Conservation (phyloP, 2,329 filamentous ascomycete species). For the Colletotrichum karsti region DNA sequence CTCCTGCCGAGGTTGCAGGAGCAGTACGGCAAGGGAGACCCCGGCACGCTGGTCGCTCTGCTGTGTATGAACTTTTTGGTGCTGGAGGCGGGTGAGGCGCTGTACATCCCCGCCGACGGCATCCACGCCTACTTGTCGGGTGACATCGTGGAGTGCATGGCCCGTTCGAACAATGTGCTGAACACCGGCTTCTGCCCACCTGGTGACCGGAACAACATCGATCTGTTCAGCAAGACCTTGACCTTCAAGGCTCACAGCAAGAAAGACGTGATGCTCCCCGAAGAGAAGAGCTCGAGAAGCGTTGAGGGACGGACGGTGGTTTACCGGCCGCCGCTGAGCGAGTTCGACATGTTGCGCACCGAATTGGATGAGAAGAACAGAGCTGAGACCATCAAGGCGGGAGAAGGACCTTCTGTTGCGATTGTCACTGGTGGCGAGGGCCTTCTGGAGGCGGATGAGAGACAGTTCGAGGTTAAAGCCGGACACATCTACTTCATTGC, state of each 20-base stretch:
- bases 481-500: conserved; percentile 75
- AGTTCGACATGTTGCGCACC: conserved; percentile 75
- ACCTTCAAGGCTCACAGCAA: conserved; percentile 70
- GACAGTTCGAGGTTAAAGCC: conserved; percentile 62
- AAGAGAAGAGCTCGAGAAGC: conserved; percentile 46
- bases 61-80: conserved; percentile 79
- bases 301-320: conserved; percentile 67
- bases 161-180: conserved; percentile 77
- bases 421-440: conserved; percentile 69
- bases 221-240: conserved; percentile 69
- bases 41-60: conserved; percentile 74
- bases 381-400: conserved; percentile 61
- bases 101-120: conserved; percentile 77
- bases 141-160: conserved; percentile 84
- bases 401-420: conserved; percentile 70
- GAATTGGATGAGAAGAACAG: conserved; percentile 66
- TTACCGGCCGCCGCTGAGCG: conserved; percentile 73
- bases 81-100: conserved; percentile 70
- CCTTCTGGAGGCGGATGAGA: conserved; percentile 60
- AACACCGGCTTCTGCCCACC: conserved; percentile 79
- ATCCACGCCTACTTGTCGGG: conserved; percentile 79
- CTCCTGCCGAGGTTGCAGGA: conserved; percentile 70
- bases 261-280: conserved; percentile 63
- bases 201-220: conserved; percentile 69
- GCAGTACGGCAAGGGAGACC: conserved; percentile 72